Evolutionary conservation across 2,329 filamentous ascomycete species (phyloP).

Genomic region (Xylariaceae sp.): DNA sequence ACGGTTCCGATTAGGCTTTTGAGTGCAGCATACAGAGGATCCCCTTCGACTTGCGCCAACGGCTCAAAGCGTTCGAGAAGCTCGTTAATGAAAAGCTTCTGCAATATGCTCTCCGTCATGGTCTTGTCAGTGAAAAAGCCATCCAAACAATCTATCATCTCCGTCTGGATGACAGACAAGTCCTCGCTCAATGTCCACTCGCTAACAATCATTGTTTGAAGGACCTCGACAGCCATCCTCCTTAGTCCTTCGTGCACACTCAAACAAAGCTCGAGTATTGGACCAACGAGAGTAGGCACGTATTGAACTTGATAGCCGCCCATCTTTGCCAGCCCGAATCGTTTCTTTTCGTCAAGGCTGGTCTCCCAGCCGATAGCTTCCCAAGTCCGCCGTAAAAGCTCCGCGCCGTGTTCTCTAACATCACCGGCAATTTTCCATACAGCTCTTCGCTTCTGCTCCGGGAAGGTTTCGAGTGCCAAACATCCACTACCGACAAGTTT

Average conservation of each 20-base stretch:
- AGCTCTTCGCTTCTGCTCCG: conserved; percentile 91
- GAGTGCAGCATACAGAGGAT: conserved; percentile 75
- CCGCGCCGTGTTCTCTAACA: conserved; percentile 87
- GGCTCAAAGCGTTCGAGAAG: conserved; percentile 79
- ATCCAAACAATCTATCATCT: conserved; percentile 95
- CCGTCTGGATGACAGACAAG: conserved; percentile 86
- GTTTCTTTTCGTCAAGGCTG: conserved; percentile 72
- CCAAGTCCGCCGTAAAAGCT: conserved; percentile 83
- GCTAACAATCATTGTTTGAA: conserved; percentile 98
- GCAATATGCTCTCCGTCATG: conserved; percentile 83
- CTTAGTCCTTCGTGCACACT: conserved; percentile 93
- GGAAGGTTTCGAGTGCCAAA: conserved; percentile 90
- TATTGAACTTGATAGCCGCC: conserved; percentile 99
- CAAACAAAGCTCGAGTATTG: conserved; percentile 90
- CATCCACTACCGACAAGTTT: conserved; percentile 88
- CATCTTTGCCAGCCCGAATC: conserved; percentile 80
- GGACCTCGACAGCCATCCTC: conserved; percentile 85
- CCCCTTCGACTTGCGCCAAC: conserved; percentile 66
- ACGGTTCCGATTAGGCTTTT: conserved; percentile 80
- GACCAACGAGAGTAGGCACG: conserved; percentile 86
- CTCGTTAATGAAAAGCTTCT: conserved; percentile 90
- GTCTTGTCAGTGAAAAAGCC: conserved; percentile 86
- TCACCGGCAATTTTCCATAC: conserved; percentile 99
- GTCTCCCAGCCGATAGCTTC: conserved; percentile 97
- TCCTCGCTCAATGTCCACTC: conserved; percentile 97